These are phyloP conservation scores for Castanea crenata DNA, from an alignment of 306 rosid genomes.

Conservation along the genomic window DNA sequence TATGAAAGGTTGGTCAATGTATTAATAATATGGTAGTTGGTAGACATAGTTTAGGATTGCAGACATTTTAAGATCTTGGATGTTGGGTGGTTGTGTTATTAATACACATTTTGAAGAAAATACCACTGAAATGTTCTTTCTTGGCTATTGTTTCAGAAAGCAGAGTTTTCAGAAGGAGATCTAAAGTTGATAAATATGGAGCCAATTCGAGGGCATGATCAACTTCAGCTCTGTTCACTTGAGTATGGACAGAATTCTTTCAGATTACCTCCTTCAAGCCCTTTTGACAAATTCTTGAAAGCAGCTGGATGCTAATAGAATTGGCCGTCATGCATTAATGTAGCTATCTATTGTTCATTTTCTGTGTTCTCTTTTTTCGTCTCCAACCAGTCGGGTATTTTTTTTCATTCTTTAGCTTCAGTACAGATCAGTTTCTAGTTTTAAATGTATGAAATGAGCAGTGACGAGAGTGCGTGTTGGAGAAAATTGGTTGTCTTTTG, in stretches of 20 bases:
- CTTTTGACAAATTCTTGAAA: slow-evolving; percentile 86
- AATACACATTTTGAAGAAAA: background rate
- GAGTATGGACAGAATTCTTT: slow-evolving; percentile 56
- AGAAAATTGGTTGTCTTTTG: background rate
- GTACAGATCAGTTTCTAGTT: slow-evolving; percentile 21
- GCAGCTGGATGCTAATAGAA: slow-evolving; percentile 76
- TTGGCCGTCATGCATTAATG: slow-evolving; percentile 9
- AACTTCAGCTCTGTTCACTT: slow-evolving; percentile 39
- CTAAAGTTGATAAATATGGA: slow-evolving; percentile 40
- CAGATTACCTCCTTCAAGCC: slow-evolving; percentile 84
- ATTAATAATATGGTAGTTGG: background rate
- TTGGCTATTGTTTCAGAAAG: slow-evolving; percentile 38
- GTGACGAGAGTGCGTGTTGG: background rate
- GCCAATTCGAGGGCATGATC: slow-evolving; percentile 41
- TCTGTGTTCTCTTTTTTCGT: background rate
- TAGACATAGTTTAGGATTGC: background rate
- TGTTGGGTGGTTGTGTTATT: background rate
- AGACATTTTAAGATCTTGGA: background rate
- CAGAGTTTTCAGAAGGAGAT: slow-evolving; percentile 47
- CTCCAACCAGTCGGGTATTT: slow-evolving; percentile 22
- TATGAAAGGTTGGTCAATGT: background rate
- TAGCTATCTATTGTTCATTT: slow-evolving; percentile 13
- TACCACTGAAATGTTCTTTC: background rate
- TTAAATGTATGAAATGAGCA: slow-evolving; percentile 6
- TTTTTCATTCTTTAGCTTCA: slow-evolving; percentile 36